Evolutionary conservation across 805 yeast species (phyloP), one percentile per base, ranked within the genome.

Genomic region (Starmerella scarabaei): DNA sequence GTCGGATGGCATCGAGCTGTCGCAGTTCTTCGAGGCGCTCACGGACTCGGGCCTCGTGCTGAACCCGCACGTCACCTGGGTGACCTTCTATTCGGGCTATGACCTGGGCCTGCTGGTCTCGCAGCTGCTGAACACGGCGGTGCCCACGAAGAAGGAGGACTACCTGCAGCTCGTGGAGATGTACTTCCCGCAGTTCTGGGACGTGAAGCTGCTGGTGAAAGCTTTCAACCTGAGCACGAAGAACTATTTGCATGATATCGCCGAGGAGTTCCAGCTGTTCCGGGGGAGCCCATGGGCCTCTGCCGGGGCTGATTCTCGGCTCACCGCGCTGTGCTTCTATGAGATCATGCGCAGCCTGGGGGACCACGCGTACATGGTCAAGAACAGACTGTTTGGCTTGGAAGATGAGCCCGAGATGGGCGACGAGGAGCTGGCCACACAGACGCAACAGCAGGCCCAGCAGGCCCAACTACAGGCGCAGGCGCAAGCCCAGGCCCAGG

Each of bases 71-170:
- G 72, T 83, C 34, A 75, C 77, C 38, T 91, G 98, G 98, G 68
- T 84, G 38, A 79, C 94, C 45, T 91, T 80, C 62, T 96, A 91
- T 58, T 77, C 77, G 1, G 98, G 97, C 11, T 91, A 91, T 60
- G 98, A 91, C 59, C 72, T 86, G 56, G 98, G 97, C 1, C 86
- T 86, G 58, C 65, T 91, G 44, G 63, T 85, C 14, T 75, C 93
- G 36, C 66, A 84, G 48, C 66, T 88, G 55, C 73, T 78, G 51
- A 82, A 83, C 59, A 71, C 73, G 36, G 62, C 68, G 36, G 79
- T 88, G 68, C 97, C 97, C 1, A 71, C 71, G 21, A 80, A 77
- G 49, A 86, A 80, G 56, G 72, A 73, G 30, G 94, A 79, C 28
- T 88, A 84, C 53, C 68, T 76, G 45, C 66, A 74, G 67, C 75